phyloP scores from a whole-genome alignment of 129 eudicot species.

The Flaveria brownii region DNA sequence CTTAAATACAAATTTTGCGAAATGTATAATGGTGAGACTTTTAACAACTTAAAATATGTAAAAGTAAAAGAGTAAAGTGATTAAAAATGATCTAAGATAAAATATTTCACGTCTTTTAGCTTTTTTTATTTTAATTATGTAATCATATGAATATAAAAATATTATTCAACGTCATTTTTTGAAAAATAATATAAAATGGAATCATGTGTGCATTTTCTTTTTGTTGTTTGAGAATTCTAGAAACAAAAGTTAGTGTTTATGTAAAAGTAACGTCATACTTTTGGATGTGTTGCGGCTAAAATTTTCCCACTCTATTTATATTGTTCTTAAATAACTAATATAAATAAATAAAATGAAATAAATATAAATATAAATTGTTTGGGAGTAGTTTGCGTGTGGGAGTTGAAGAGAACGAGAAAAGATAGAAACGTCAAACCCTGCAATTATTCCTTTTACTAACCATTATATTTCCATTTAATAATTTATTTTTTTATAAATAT shows the following conservation, averaged over 20 bases:
- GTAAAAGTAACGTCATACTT: slow-evolving; percentile 18
- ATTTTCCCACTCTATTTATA: slow-evolving; percentile 19
- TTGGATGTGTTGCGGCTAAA: slow-evolving; percentile 47
- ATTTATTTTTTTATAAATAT: neutral
- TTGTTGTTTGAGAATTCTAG: slow-evolving; percentile 12
- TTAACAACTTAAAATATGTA: too few relatives aligned
- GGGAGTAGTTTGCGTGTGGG: slow-evolving; percentile 77
- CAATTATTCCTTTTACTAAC: slow-evolving; percentile 45
- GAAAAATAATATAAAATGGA: neutral
- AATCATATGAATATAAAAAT: neutral
- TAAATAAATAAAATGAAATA: neutral
- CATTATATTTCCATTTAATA: slow-evolving; percentile 36
- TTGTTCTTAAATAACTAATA: neutral
- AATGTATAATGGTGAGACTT: too few relatives aligned
- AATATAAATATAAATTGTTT: slow-evolving; percentile 17
- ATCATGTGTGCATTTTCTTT: slow-evolving; percentile 14
- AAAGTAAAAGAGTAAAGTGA: too few relatives aligned
- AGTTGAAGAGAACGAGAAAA: slow-evolving; percentile 42
- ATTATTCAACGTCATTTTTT: too few relatives aligned
- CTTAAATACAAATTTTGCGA: too few relatives aligned
- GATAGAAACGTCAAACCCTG: slow-evolving; percentile 62
- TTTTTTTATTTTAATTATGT: too few relatives aligned
- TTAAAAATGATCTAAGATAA: too few relatives aligned
- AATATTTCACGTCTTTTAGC: too few relatives aligned
- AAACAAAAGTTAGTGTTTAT: slow-evolving; percentile 29